These are phyloP conservation scores for Melampsora allii-populina DNA, from an alignment of 1,284 basidiomycete species.

Conservation along the genomic window DNA sequence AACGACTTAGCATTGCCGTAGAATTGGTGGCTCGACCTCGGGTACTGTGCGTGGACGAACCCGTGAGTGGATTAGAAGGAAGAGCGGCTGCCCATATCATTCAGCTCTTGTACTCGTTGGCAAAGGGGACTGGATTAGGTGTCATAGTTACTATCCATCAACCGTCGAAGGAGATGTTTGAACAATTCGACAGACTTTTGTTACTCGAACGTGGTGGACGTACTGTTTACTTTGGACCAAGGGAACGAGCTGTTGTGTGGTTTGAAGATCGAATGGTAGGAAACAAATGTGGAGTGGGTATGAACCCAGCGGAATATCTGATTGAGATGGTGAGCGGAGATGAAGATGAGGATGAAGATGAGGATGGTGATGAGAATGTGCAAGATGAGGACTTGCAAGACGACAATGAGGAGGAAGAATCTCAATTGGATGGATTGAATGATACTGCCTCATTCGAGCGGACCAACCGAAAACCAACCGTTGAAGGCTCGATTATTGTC, in stretches of 20 bases:
- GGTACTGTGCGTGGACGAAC: slow-evolving; percentile 51
- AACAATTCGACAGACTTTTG: slow-evolving; percentile 27
- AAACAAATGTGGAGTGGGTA: slow-evolving; percentile 1
- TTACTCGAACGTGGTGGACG: slow-evolving; percentile 25
- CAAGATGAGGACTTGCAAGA: not conserved
- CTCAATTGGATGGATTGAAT: too few species aligned
- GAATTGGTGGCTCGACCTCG: slow-evolving; percentile 47
- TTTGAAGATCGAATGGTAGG: slow-evolving; percentile 13
- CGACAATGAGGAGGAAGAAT: not conserved
- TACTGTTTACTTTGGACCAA: slow-evolving; percentile 24
- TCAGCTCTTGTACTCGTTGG: slow-evolving; percentile 44
- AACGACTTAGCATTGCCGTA: slow-evolving; percentile 38
- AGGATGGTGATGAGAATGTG: not conserved
- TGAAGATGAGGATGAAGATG: not conserved
- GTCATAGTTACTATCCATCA: slow-evolving; percentile 50
- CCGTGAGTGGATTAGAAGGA: slow-evolving; percentile 49
- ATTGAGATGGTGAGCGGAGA: slow-evolving; percentile 21
- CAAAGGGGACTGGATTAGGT: slow-evolving; percentile 45
- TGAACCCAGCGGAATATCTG: slow-evolving; percentile 42
- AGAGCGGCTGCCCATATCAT: slow-evolving; percentile 48
- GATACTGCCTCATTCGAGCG: not conserved
- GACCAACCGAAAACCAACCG: not conserved
- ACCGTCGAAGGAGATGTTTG: slow-evolving; percentile 49
- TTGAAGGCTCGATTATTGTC: not conserved
- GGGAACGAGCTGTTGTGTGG: slow-evolving; percentile 32